These are phyloP conservation scores for Rhynchospora pubera DNA, from an alignment of 176 grass and related monocot species.

Conservation along the genomic window DNA sequence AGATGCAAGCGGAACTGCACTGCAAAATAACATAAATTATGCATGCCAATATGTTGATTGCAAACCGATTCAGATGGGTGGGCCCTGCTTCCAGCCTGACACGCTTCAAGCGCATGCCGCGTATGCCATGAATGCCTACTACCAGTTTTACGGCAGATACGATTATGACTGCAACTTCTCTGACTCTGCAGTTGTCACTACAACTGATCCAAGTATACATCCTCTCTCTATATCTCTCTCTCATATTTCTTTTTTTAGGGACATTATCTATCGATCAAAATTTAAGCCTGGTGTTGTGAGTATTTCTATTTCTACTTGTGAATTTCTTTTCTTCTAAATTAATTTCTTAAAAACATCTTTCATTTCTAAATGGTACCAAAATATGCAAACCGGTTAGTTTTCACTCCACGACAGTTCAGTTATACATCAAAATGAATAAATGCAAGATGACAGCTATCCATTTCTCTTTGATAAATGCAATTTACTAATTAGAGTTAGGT, in stretches of 20 bases:
- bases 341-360: background rate
- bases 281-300: background rate
- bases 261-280: background rate
- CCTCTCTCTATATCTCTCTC: background rate
- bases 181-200: conserved; percentile 24
- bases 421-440: too few species aligned
- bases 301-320: background rate
- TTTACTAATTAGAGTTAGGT: too few species aligned
- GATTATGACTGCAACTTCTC: conserved; percentile 37
- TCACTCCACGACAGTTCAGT: too few species aligned
- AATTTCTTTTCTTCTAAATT: background rate
- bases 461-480: too few species aligned
- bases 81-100: conserved; percentile 33
- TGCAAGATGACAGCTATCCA: too few species aligned
- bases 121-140: conserved; percentile 45
- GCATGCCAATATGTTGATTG: conserved; percentile 32
- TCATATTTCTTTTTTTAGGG: background rate
- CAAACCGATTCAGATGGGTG: conserved; percentile 23
- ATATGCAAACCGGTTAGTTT: too few species aligned
- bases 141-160: conserved; percentile 24
- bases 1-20: background rate
- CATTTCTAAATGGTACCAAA: background rate
- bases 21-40: conserved; percentile 42
- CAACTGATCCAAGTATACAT: conserved; percentile 36
- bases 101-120: conserved; percentile 25